phyloP scores from a whole-genome alignment of 805 yeast genomes.

The Wickerhamia fluorescens region DNA sequence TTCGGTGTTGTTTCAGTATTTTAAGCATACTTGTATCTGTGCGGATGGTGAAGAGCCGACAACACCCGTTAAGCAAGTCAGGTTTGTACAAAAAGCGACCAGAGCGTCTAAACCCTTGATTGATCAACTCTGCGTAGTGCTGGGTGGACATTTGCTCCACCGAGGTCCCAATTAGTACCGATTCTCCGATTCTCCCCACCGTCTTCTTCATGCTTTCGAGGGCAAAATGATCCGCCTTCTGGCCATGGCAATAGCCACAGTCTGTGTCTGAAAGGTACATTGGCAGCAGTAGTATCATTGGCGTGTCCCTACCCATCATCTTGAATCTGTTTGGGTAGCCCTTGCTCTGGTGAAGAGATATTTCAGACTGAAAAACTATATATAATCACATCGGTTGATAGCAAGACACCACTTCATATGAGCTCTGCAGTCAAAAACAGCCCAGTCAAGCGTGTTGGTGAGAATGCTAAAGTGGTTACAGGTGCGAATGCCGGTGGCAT shows the following conservation, averaged over 20 bases:
- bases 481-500: too few species aligned
- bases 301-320: too few species aligned
- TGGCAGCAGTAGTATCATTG: not conserved
- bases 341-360: too few species aligned
- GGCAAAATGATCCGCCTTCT: conserved; percentile 29
- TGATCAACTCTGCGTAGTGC: conserved; percentile 59
- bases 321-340: too few species aligned
- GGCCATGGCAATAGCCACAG: conserved; percentile 2
- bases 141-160: conserved; percentile 39
- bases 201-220: too few species aligned
- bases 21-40: conserved; percentile 42
- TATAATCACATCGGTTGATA: too few species aligned
- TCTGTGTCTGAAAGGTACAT: not conserved
- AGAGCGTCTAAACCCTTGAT: conserved; percentile 73
- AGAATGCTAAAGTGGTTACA: too few species aligned
- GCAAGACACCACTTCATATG: conserved; percentile 4
- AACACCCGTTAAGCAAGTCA: conserved; percentile 67
- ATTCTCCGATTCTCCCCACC: too few species aligned
- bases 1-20: conserved; percentile 59
- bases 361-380: too few species aligned
- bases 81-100: conserved; percentile 61
- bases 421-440: conserved; percentile 6
- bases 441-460: too few species aligned
- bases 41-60: conserved; percentile 73
- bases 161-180: conserved; percentile 30